Base-by-base conservation (phyloP, 164 flowering plant genomes). In the Tetrastigma voinierianum region DNA sequence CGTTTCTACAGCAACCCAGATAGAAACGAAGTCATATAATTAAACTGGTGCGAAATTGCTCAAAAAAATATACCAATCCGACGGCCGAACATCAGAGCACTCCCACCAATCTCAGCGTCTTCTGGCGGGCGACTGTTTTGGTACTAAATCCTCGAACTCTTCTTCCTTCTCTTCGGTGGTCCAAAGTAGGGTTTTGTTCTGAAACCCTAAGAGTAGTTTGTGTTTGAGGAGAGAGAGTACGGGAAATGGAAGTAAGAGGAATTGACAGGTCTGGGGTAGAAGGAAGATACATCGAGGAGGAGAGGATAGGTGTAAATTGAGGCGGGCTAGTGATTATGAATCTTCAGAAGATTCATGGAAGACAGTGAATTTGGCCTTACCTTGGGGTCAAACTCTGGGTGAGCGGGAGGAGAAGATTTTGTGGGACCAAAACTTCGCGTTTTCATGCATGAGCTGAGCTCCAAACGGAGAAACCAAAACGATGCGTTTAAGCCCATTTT, bases 31-130 rank as follows among this genome's bases (percentile, higher is more conserved):
- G 6, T 7, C 40, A 7, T 7, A 32, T 3, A 32, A 3, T 32
- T 32, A 1, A 19, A 88, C 93, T 96, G 89, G 80, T 2, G 89
- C 83, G 20, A 89, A 90, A 76, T 84, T 87, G 78, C 97, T 89
- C 67, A 93, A 70, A 68, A n/a, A 90, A 79, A 70, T 84, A 90
- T 0, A 81, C 83, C 53, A 93, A 78, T 1, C 93, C 75, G 62
- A 90, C 86, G 17, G 97, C 87, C 93, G 58, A 94, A 87, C 97
- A 91, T 94, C n/a, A n/a, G 98, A 79, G 74, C 95, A 91, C 81
- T 91, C n/a, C 98, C 40, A 94, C 96, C 70, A 94, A 70, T 72
- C 96, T 83, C 78, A 91, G 65, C 1, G 93, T 91, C 25, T 83
- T 85, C 77, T 69, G 77, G 51, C 81, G 88, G 55, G 87, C 89